A percentile compares a stretch with the other conserved stretches of the same genome.
These are phyloP conservation scores for Leishmania lainsoni DNA, from an alignment of 208 protist genomes.

Conservation along the genomic window DNA sequence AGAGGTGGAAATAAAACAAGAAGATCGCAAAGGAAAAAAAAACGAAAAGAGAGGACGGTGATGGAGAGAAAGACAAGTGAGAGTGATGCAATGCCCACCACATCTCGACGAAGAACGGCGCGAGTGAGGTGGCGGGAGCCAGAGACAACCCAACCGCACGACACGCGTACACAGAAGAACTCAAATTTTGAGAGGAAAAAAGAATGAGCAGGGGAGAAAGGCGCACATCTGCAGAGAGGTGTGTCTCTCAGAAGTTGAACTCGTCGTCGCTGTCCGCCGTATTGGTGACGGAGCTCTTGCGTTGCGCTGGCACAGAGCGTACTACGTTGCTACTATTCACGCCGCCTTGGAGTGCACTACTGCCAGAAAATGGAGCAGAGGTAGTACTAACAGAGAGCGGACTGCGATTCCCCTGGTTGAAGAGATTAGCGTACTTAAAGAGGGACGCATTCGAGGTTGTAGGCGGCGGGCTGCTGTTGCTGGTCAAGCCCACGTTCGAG, in stretches of 20 bases:
- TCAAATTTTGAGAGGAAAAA: constrained; percentile 10
- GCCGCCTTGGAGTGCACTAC: constrained; percentile 25
- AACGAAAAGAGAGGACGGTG: constrained; percentile 7
- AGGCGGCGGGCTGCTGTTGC: constrained; percentile 55
- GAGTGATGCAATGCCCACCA: not conserved
- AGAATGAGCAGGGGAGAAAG: not conserved
- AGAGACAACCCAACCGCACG: not conserved
- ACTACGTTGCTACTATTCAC: constrained; percentile 31
- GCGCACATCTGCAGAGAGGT: not conserved
- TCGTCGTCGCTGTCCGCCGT: constrained; percentile 70
- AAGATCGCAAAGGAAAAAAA: constrained; percentile 19
- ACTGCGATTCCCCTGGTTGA: constrained; percentile 65
- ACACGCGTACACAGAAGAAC: not conserved
- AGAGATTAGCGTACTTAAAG: constrained; percentile 67
- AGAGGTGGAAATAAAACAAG: constrained; percentile 3
- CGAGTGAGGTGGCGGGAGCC: not conserved
- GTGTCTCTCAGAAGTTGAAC: constrained; percentile 76
- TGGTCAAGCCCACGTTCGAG: constrained; percentile 41
- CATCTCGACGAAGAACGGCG: not conserved
- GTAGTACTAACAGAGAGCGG: constrained; percentile 32
- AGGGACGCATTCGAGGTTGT: constrained; percentile 34
- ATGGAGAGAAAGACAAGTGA: not conserved
- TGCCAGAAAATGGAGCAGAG: constrained; percentile 26
- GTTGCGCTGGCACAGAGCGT: constrained; percentile 36
- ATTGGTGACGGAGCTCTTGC: constrained; percentile 24